Conservation (phyloP, 2,329 filamentous ascomycete genomes). For the Verticillium dahliae region DNA sequence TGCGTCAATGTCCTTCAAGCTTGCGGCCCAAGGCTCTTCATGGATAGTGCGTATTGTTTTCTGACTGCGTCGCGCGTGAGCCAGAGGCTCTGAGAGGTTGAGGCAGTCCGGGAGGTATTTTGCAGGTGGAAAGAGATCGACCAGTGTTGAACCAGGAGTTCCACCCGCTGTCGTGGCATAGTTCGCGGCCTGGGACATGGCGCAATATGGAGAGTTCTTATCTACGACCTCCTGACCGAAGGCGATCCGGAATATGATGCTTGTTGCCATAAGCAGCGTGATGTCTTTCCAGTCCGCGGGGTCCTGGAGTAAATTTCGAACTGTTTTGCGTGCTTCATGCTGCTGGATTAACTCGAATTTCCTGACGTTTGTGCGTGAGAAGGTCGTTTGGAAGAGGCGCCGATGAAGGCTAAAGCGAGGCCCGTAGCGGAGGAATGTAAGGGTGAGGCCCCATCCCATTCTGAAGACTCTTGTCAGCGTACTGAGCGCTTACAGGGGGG, state of each 20-base stretch:
- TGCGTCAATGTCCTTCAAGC: conserved; percentile 21
- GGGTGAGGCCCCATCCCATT: conserved; percentile 39
- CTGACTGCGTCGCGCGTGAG: conserved; percentile 19
- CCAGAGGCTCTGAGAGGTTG: conserved; percentile 13
- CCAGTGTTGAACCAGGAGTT: conserved; percentile 27
- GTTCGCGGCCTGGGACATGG: conserved; percentile 16
- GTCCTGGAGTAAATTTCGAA: conserved; percentile 14
- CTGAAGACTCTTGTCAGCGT: background rate
- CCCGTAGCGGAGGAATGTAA: conserved; percentile 37
- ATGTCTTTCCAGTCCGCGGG: conserved; percentile 15
- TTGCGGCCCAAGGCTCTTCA: conserved; percentile 31
- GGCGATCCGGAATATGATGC: conserved; percentile 18
- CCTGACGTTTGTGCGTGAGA: conserved; percentile 29
- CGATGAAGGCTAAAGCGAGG: conserved; percentile 36
- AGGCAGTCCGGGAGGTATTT: conserved; percentile 31
- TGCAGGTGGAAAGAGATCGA: conserved; percentile 41
- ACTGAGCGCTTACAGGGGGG: no score
- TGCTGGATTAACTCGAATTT: conserved; percentile 26
- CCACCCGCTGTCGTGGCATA: conserved; percentile 19
- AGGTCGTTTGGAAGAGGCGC: conserved; percentile 34
- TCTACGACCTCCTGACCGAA: conserved; percentile 16
- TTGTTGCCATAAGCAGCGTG: conserved; percentile 16
- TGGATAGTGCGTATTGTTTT: conserved; percentile 31
- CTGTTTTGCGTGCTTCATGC: conserved; percentile 19
- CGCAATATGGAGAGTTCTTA: conserved; percentile 17